phyloP scores from a whole-genome alignment of 257 asterid genomes.

The Ophiorrhiza pumila region DNA sequence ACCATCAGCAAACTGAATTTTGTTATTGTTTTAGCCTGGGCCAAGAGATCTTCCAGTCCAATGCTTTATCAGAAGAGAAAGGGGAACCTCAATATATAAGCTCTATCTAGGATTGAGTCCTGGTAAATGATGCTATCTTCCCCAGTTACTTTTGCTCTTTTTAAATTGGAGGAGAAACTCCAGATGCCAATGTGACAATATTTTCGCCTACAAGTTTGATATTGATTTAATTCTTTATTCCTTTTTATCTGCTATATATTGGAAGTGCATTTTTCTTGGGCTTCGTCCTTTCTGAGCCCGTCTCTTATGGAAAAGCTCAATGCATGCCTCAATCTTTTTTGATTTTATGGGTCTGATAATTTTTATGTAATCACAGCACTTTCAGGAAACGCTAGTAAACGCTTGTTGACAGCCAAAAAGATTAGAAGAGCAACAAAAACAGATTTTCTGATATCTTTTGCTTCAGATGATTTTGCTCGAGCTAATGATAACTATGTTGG shows the following conservation, averaged over 20 bases:
- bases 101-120: conserved; percentile 72
- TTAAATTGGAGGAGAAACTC: neutral
- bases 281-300: neutral
- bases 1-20: neutral
- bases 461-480: conserved; percentile 53
- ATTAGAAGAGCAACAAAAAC: conserved; percentile 50
- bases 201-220: neutral
- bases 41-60: conserved; percentile 65
- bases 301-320: neutral
- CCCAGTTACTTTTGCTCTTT: neutral
- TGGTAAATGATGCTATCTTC: conserved; percentile 35
- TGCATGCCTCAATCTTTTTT: neutral
- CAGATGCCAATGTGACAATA: neutral
- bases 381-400: conserved; percentile 58
- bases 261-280: neutral
- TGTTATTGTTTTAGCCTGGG: conserved; percentile 49
- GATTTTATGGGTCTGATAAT: conserved; percentile 12
- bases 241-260: neutral
- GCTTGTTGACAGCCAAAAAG: conserved; percentile 58
- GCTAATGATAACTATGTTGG: conserved; percentile 47
- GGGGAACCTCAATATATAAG: conserved; percentile 52
- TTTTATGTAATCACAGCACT: conserved; percentile 39
- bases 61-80: conserved; percentile 74
- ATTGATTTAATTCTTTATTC: neutral
- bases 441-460: conserved; percentile 48